A percentile compares a stretch with the other conserved stretches of the same genome.
Conservation (phyloP, 768 basidiomycete species). For the Leccinum barrowsii region DNA sequence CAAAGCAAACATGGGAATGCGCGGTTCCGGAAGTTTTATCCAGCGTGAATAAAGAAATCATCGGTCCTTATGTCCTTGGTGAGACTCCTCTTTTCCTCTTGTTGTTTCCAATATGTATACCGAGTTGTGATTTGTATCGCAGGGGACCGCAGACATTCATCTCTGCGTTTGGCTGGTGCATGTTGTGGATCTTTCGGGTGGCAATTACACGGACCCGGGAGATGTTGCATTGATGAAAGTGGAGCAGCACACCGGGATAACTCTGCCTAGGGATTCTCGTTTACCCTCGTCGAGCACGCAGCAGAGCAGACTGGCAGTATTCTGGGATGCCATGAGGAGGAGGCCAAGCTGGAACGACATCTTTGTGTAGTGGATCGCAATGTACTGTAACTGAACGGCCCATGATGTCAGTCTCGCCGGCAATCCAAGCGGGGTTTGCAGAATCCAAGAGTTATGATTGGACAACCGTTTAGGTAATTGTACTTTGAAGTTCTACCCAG, state of each 20-base stretch:
- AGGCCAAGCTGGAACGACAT: conserved; percentile 72
- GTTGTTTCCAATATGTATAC: not conserved
- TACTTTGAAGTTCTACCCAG: not conserved
- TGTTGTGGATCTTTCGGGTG: conserved; percentile 57
- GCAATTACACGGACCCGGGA: conserved; percentile 47
- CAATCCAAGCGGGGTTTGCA: not conserved
- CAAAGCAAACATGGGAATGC: conserved; percentile 52
- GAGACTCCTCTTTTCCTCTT: conserved; percentile 19
- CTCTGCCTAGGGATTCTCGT: conserved; percentile 41
- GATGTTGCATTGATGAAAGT: conserved; percentile 47
- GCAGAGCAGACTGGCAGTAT: conserved; percentile 55
- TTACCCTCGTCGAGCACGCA: conserved; percentile 3
- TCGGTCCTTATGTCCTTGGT: conserved; percentile 67
- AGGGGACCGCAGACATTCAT: conserved; percentile 84
- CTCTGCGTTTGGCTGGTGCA: conserved; percentile 72
- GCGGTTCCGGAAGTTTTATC: conserved; percentile 44
- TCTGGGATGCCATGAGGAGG: conserved; percentile 68
- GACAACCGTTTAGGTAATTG: not conserved
- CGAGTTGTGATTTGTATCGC: not conserved
- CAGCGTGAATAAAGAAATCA: conserved; percentile 52
- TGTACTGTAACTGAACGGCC: not conserved
- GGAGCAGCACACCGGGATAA: conserved; percentile 44
- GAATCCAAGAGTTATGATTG: not conserved
- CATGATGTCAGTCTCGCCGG: too few species aligned
- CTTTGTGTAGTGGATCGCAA: conserved; percentile 29